Evolutionary conservation across 805 yeast genomes (phyloP), one percentile per base, ranked within the genome.

Genomic region (Lipomyces oligophaga): DNA sequence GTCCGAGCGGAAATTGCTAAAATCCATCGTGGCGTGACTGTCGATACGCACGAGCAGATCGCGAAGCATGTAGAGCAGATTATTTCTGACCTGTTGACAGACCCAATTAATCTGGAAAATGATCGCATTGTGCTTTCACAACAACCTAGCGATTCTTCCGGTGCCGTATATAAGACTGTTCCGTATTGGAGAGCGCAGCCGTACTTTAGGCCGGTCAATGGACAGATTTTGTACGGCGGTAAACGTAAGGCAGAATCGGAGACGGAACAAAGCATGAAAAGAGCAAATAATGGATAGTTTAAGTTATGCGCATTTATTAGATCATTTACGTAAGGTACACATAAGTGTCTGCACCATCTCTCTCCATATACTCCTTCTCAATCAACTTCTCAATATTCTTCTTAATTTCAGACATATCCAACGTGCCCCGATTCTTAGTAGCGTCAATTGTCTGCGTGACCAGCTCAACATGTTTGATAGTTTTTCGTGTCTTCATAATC

Each of bases 161-260:
- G 95, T 38, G 95, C 95, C 0, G 59, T 73, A 11, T 90, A 93
- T 64, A 79, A 80, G 63, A 76, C 74, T 3, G 78, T 90, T 13
- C 97, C 98, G 1, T 88, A 83, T 64, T 90, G 97, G 97, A 76
- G 97, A 60, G 81, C 95, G 55, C 98, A 90, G 67, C 98, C 98
- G 1, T 84, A 85, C 63, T 90, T 90, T 72, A 75, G 98, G 58
- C 80, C 82, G 2, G 96, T 90, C 1, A 77, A 86, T 63, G 97
- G 97, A 19, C 48, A 51, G 37, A 39, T 51, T 16, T 35, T 51
- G 20, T 39, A 38, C 21, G 55, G 55, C 13, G 53, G 53, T 8
- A 48, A 48, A 18, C 32, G 49, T 16, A 26, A 27, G 28, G 79
- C 77, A 1, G 54, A 47, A 43, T 21, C 18, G 27, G 8, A 10